Base-by-base conservation (phyloP, 257 asterid genomes). In the Nicotiana sylvestris region DNA sequence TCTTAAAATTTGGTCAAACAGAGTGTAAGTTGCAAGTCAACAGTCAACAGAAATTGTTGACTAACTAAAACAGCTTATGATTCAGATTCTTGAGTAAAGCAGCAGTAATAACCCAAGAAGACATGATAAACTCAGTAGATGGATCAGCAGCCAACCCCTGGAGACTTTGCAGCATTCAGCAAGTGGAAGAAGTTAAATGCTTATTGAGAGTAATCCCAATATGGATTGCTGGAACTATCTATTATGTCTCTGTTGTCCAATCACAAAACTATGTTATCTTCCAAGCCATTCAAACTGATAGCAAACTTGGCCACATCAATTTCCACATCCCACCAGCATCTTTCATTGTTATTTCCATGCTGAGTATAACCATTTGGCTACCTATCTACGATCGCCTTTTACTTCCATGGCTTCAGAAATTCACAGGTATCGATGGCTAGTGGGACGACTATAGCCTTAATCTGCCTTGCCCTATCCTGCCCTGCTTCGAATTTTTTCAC, bases 301-400 rank as follows among this genome's bases (percentile, higher is more conserved):
- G 81, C 30, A 81, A 57, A 11, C 16, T 88, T 3, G 82, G 83
- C 21, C 68, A 62, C 9, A 43, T 61, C 25, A 78, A 55, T 1
- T 79, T 88, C 83, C 56, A 82, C n/a, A 80, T 88, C 77, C 90
- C 90, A 6, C 88, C 90, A 49, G 88, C 90, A 56, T 81, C 88
- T 30, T 85, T 83, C 56, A 13, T 1, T 53, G 76, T 82, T 21
- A 76, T 87, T 72, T 46, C 81, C 76, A 87, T 85, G 88, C 29
- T 85, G 49, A 30, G 86, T 76, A 86, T 85, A 5, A 64, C 83
- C 4, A 74, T 85, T 37, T 87, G 85, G 88, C 56, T 87, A 29
- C 87, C 88, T 3, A 80, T 85, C 16, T 87, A 87, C 6, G 87
- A 87, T n/a, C 81, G 87, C 29, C 16, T 87, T 27, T 1, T 87